Evolutionary conservation across 129 eudicot species (phyloP), one percentile per base, ranked within the genome.

Genomic region (Chrysanthemum seticuspe): DNA sequence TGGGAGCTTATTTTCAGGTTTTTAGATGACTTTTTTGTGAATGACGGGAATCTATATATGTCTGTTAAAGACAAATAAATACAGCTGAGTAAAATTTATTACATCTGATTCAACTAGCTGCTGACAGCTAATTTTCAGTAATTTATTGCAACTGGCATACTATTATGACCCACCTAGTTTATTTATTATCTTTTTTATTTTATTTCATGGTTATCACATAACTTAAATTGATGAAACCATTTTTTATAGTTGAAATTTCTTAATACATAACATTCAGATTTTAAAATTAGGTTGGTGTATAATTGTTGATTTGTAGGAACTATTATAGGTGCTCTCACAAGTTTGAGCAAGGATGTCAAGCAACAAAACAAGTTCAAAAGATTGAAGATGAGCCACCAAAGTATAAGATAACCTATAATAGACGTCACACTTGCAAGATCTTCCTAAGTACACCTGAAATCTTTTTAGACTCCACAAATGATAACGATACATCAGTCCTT

Each of bases 321-420:
- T 64, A 64, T 64, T 64, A 31, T 64, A 64, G 68, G 52, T 64
- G 27, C 68, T 2, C 68, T 13, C 21, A 64, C 68, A 64, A 64
- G 48, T 8, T 64, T n/a, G 51, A 36, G 23, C 68, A 64, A 64
- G 68, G 52, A n/a, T 64, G 68, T 64, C 68, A 64, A 36, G 68
- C 68, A 64, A 64, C 51, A 10, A 64, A 36, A 31, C 68, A 64
- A 64, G 68, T 64, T 64, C 68, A 64, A 64, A 64, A 64, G 68
- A 36, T 36, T 34, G 27, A 64, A 64, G 68, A 36, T 15, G 68
- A 64, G 27, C 68, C 68, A 36, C 25, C 49, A 64, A 64, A 31
- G 23, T 64, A 64, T 36, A 36, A 64, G 2, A 64, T 64, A 2
- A 64, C 68, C 15, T 64, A 64, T 19, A 34, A 36, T n/a, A 19